phyloP scores from a whole-genome alignment of 164 flowering plant species.

The Taxillus chinensis region DNA sequence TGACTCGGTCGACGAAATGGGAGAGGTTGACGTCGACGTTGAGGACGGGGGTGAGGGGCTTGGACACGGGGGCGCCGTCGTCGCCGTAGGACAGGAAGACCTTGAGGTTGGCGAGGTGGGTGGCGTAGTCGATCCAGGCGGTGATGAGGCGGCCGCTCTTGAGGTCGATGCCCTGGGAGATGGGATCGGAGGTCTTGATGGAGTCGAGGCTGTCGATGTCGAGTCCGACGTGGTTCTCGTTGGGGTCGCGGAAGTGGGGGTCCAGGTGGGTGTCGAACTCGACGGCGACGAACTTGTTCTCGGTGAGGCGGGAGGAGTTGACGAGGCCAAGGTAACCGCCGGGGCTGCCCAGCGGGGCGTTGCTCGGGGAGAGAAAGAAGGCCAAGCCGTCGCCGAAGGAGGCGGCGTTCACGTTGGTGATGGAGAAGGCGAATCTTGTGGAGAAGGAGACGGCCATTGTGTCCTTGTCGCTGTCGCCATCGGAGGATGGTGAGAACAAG shows the following conservation, averaged over 20 bases:
- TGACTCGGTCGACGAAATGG: slow-evolving; percentile 28
- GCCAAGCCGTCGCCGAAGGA: slow-evolving; percentile 77
- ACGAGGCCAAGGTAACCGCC: slow-evolving; percentile 79
- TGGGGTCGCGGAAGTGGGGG: slow-evolving; percentile 48
- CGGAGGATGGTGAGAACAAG: slow-evolving; percentile 40
- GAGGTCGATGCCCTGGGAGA: slow-evolving; percentile 34
- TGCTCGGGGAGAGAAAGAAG: slow-evolving; percentile 59
- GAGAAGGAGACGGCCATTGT: slow-evolving; percentile 56
- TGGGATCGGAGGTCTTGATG: slow-evolving; percentile 36
- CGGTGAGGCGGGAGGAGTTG: slow-evolving; percentile 45
- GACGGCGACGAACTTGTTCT: slow-evolving; percentile 54
- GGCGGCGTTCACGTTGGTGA: slow-evolving; percentile 38
- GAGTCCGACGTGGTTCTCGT: slow-evolving; percentile 66
- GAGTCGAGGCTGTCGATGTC: slow-evolving; percentile 58
- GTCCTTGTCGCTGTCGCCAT: slow-evolving; percentile 6
- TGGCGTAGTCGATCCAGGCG: slow-evolving; percentile 72
- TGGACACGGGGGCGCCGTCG: slow-evolving; percentile 17
- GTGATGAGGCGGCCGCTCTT: slow-evolving; percentile 66
- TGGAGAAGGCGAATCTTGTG: slow-evolving; percentile 58
- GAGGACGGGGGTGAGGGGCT: slow-evolving; percentile 46
- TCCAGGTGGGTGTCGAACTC: slow-evolving; percentile 76
- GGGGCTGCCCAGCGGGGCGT: slow-evolving; percentile 54
- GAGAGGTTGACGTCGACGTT: slow-evolving; percentile 46
- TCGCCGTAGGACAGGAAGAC: slow-evolving; percentile 49
- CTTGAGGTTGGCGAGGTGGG: slow-evolving; percentile 25